Percentiles rank a stretch among this genome's conserved stretches.
Evolutionary conservation across 176 grass and related monocot genomes (phyloP).

Genomic region (Oryza australiensis): DNA sequence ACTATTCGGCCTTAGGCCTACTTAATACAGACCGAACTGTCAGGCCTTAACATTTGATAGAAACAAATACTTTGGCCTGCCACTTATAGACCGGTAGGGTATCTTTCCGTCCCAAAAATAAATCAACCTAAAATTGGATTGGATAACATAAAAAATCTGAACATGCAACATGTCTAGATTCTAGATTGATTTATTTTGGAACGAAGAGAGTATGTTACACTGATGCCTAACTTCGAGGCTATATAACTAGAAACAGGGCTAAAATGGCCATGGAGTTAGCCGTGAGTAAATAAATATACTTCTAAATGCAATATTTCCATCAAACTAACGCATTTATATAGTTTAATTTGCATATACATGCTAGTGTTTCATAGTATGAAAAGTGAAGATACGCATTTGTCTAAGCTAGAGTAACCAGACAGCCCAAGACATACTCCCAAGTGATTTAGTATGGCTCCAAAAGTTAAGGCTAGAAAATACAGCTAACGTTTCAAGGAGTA

Average conservation of each 20-base stretch:
- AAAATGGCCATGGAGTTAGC: neutral
- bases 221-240: neutral
- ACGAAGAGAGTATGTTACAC: too few relatives aligned
- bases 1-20: too few relatives aligned
- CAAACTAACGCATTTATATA: slow-evolving; percentile 26
- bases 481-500: slow-evolving; percentile 72
- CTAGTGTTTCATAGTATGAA: neutral
- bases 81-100: too few relatives aligned
- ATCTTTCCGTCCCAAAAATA: neutral
- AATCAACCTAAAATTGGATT: too few relatives aligned
- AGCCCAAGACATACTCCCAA: neutral
- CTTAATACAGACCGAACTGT: neutral
- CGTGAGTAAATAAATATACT: neutral
- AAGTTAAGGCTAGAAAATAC: neutral
- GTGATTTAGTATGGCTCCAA: neutral
- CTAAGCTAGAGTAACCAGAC: slow-evolving; percentile 12
- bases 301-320: slow-evolving; percentile 9
- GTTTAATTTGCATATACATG: slow-evolving; percentile 28
- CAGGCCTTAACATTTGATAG: slow-evolving; percentile 8
- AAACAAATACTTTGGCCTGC: neutral
- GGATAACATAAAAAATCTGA: too few relatives aligned
- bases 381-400: slow-evolving; percentile 25
- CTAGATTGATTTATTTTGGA: too few relatives aligned
- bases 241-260: neutral
- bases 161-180: too few relatives aligned